Evolutionary conservation across 805 yeast species (phyloP).

Genomic region (Saccharomycopsis vini): DNA sequence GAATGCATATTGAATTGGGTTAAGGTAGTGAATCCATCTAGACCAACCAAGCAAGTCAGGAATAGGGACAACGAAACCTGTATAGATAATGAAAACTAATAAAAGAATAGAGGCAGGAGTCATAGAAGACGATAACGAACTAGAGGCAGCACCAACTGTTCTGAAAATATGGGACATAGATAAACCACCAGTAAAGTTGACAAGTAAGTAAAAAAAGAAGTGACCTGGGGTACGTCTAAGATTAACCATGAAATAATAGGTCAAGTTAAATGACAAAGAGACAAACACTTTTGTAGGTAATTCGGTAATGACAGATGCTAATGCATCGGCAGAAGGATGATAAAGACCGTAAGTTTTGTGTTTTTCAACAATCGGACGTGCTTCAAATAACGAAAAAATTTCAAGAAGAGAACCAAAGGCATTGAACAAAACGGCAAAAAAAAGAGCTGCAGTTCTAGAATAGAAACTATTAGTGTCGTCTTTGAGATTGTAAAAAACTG

Average conservation of each 20-base stretch:
- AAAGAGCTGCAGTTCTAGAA: constrained; percentile 54
- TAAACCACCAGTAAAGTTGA: constrained; percentile 36
- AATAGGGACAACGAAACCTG: constrained; percentile 38
- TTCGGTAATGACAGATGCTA: constrained; percentile 44
- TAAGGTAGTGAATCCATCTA: constrained; percentile 36
- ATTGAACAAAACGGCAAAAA: constrained; percentile 56
- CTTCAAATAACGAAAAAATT: constrained; percentile 44
- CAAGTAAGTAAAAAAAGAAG: constrained; percentile 44
- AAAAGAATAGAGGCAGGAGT: constrained; percentile 35
- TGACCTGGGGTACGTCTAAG: constrained; percentile 43
- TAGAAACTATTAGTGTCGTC: constrained; percentile 38
- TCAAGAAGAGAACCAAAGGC: constrained; percentile 55
- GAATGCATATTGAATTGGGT: constrained; percentile 35
- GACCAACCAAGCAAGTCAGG: constrained; percentile 39
- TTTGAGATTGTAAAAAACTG: constrained; percentile 47
- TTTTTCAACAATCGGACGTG: constrained; percentile 50
- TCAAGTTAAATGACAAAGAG: constrained; percentile 39
- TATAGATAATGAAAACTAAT: constrained; percentile 30
- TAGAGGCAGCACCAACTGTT: constrained; percentile 33
- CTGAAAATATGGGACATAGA: constrained; percentile 34
- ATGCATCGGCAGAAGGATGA: constrained; percentile 52
- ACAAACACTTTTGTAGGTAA: constrained; percentile 40
- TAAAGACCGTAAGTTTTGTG: constrained; percentile 49
- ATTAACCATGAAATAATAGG: constrained; percentile 45
- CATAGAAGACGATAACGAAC: constrained; percentile 34